Percentiles rank a stretch among this genome's conserved stretches.
These are phyloP conservation scores for Diplodia intermedia DNA, from an alignment of 2,329 filamentous ascomycete species.

Conservation along the genomic window DNA sequence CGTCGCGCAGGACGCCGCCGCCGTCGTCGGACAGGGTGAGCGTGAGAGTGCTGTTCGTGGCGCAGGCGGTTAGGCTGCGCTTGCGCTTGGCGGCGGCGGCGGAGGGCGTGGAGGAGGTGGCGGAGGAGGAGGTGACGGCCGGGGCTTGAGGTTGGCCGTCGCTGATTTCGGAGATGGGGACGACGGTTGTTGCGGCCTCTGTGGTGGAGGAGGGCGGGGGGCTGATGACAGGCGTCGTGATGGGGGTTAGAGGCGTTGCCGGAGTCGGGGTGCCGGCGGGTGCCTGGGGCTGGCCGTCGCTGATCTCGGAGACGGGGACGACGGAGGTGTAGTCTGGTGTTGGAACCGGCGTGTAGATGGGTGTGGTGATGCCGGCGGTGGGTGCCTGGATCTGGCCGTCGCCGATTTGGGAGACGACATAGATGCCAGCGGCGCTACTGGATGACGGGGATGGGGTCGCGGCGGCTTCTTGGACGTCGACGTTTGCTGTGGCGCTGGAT, in stretches of 20 bases:
- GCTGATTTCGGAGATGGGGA: constrained; percentile 40
- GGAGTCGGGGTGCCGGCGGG: constrained; percentile 1
- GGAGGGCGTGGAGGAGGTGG: background rate
- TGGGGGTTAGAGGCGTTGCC: background rate
- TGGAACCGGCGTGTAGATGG: constrained; percentile 2
- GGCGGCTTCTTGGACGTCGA: background rate
- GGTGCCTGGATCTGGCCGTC: constrained; percentile 35
- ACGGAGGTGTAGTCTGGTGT: constrained; percentile 9
- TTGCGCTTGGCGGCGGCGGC: too few species aligned
- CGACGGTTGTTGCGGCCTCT: background rate
- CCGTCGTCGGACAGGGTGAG: constrained; percentile 69
- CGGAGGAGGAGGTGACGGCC: background rate
- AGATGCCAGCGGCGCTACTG: background rate
- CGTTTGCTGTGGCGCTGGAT: background rate
- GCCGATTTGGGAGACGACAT: constrained; percentile 31
- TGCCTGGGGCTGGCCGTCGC: constrained; percentile 34
- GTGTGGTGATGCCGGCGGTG: background rate
- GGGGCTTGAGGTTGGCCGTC: constrained; percentile 41
- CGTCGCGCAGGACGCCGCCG: constrained; percentile 71
- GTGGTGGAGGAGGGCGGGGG: background rate
- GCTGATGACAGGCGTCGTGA: background rate
- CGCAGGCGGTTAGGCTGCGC: constrained; percentile 5
- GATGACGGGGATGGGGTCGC: background rate
- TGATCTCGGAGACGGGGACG: constrained; percentile 28
- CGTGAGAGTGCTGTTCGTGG: constrained; percentile 57